Evolutionary conservation across 306 rosid species (phyloP).

Genomic region (Casuarina glauca): DNA sequence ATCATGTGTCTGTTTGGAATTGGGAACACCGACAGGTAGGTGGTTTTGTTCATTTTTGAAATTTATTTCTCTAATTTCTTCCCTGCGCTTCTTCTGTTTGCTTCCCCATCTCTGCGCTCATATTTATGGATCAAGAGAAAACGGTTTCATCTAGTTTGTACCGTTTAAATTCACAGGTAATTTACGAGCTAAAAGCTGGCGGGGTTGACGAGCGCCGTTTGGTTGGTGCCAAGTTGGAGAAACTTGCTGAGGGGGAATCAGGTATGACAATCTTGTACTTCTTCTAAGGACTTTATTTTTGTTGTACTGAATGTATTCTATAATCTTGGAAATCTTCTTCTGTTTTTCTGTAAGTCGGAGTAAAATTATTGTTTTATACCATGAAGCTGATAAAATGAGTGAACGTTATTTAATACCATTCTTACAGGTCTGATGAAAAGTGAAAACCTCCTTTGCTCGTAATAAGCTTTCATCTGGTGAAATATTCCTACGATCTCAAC

Average conservation of each 20-base stretch:
- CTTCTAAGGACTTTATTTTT: not conserved
- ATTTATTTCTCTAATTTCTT: constrained; percentile 2
- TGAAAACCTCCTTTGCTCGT: no score
- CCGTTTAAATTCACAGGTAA: constrained; percentile 46
- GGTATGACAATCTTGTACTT: constrained; percentile 39
- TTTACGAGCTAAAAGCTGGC: constrained; percentile 96
- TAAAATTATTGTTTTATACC: not conserved
- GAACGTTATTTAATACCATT: no score
- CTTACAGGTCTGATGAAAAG: not conserved
- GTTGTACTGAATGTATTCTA: not conserved
- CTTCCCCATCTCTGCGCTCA: not conserved
- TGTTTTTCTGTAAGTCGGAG: not conserved
- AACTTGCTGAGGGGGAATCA: constrained; percentile 98
- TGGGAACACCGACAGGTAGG: constrained; percentile 97
- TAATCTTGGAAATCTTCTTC: not conserved
- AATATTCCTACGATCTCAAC: no score
- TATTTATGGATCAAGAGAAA: not conserved
- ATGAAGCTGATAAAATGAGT: not conserved
- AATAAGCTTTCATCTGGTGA: no score
- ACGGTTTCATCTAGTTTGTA: not conserved
- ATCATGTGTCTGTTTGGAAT: constrained; percentile 98
- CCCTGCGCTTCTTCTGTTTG: not conserved
- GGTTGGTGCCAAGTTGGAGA: constrained; percentile 96
- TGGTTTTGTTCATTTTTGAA: not conserved
- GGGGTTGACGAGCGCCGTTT: constrained; percentile 96